Evolutionary conservation across 2,329 filamentous ascomycete genomes (phyloP).

Genomic region (Monosporascus sp.): DNA sequence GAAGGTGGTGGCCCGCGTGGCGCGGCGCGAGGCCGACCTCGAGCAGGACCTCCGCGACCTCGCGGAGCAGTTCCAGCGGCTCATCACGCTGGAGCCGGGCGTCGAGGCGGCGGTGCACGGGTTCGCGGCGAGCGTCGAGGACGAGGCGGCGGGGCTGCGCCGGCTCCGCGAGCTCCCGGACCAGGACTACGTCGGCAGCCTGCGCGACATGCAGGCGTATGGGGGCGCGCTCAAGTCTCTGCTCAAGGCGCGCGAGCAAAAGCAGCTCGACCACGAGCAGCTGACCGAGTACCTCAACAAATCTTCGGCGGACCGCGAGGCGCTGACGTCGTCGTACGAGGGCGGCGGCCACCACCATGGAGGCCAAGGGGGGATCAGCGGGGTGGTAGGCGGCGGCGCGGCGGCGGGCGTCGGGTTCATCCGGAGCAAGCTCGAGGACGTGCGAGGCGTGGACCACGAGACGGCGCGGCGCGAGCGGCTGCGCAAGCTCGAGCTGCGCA

Average conservation of each 20-base stretch:
- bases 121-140: conserved; percentile 81
- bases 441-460: conserved; percentile 94
- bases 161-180: conserved; percentile 87
- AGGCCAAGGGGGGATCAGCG: conserved; percentile 4
- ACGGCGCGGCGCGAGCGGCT: conserved; percentile 80
- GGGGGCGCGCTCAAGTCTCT: conserved; percentile 80
- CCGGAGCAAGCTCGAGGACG: conserved; percentile 91
- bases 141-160: conserved; percentile 73
- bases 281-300: conserved; percentile 94
- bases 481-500: conserved; percentile 84
- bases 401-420: conserved; percentile 68
- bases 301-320: conserved; percentile 79
- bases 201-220: conserved; percentile 95
- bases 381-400: conserved; percentile 57
- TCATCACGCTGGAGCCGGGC: conserved; percentile 82
- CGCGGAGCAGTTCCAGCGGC: conserved; percentile 89
- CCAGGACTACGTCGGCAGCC: conserved; percentile 86
- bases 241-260: conserved; percentile 90
- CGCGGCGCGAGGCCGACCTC: conserved; percentile 79
- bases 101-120: conserved; percentile 77
- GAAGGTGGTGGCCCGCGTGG: conserved; percentile 90
- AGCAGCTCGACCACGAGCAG: conserved; percentile 95
- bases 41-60: conserved; percentile 86
- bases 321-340: conserved; percentile 56
- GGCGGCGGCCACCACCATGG: conserved; percentile 15